Evolutionary conservation across 2,329 filamentous ascomycete species (phyloP).

Genomic region (Colletotrichum aenigma): DNA sequence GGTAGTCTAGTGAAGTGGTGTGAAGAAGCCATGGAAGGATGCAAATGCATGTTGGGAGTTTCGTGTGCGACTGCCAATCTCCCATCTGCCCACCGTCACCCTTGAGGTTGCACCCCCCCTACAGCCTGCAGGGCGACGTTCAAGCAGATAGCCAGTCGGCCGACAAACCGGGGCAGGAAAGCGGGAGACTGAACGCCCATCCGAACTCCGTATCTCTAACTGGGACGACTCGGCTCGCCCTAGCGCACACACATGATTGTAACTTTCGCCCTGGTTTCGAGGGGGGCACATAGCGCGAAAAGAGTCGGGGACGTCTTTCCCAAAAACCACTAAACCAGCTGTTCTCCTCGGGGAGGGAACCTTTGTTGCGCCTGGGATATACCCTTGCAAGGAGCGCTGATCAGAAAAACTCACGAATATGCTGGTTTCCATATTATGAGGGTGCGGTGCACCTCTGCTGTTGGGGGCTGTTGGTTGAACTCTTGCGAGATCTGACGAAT

Average conservation of each 20-base stretch:
- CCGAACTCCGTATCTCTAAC: background rate
- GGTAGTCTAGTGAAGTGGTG: background rate
- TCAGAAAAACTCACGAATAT: background rate
- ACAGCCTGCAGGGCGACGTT: background rate
- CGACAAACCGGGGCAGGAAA: background rate
- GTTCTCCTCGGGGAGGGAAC: background rate
- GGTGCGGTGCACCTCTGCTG: background rate
- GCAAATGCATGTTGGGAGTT: background rate
- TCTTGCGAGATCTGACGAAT: background rate
- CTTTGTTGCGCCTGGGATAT: background rate
- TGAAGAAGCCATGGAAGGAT: background rate
- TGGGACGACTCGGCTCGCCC: background rate
- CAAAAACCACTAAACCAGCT: background rate
- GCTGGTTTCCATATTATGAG: background rate
- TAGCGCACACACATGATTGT: background rate
- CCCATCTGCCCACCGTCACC: background rate
- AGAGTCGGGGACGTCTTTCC: background rate
- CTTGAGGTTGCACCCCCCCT: background rate
- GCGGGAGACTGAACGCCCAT: background rate
- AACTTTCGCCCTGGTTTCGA: background rate
- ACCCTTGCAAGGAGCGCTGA: background rate
- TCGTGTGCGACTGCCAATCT: background rate
- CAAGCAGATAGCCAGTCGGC: background rate
- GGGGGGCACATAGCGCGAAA: constrained; percentile 1
- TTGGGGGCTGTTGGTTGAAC: background rate